Evolutionary conservation across 1,284 basidiomycete genomes (phyloP).

Genomic region (Tilletia caries): DNA sequence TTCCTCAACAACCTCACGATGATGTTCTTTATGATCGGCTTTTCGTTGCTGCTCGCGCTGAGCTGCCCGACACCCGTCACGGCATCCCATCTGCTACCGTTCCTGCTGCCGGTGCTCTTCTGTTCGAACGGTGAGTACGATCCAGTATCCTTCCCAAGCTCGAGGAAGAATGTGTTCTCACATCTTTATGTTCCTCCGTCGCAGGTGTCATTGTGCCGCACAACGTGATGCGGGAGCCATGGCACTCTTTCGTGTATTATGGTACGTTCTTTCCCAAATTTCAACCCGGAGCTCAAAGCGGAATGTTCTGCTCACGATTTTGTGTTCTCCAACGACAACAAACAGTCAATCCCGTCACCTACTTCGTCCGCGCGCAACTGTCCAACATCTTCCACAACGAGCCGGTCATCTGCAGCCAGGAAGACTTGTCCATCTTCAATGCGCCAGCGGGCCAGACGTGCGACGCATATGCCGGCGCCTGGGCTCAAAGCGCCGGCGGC

Average conservation of each 20-base stretch:
- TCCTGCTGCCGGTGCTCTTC: slow-evolving; percentile 50
- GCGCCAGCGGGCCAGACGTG: slow-evolving; percentile 37
- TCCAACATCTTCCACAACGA: slow-evolving; percentile 37
- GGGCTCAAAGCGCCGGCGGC: slow-evolving; percentile 28
- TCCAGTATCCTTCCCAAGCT: neutral
- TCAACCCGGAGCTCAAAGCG: neutral
- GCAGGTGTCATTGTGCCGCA: slow-evolving; percentile 41
- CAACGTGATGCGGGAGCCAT: slow-evolving; percentile 34
- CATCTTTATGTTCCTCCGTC: neutral
- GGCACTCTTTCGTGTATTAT: slow-evolving; percentile 26
- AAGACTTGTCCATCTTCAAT: slow-evolving; percentile 38
- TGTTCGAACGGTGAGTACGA: slow-evolving; percentile 52
- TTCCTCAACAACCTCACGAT: slow-evolving; percentile 28
- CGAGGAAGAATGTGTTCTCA: neutral
- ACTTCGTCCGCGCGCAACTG: slow-evolving; percentile 43
- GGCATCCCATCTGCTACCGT: slow-evolving; percentile 47
- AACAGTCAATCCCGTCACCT: slow-evolving; percentile 36
- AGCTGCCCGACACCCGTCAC: slow-evolving; percentile 45
- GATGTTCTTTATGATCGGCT: slow-evolving; percentile 38
- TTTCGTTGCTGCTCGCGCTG: slow-evolving; percentile 44
- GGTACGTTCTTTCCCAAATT: too few species aligned
- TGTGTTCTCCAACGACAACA: neutral
- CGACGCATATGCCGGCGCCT: slow-evolving; percentile 33
- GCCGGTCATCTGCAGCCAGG: slow-evolving; percentile 33
- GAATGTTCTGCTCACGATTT: neutral